Evolutionary conservation across 345 rosid species (phyloP).

Genomic region (Brassica juncea): DNA sequence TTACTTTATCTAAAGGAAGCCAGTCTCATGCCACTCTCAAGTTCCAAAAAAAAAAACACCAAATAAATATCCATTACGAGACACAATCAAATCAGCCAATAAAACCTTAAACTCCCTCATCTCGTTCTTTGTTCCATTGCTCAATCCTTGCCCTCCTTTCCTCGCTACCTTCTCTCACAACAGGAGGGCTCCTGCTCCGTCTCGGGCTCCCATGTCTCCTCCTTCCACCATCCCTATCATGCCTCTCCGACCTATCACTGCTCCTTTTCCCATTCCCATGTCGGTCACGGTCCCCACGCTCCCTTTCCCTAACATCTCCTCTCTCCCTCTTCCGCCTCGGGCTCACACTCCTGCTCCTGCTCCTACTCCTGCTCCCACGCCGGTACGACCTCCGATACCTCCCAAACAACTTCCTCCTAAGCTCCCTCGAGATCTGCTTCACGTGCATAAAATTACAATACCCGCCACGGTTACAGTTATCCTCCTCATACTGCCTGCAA

Average conservation of each 20-base stretch:
- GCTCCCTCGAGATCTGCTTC: slow-evolving; percentile 75
- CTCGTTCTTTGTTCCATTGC: slow-evolving; percentile 88
- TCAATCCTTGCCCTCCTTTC: slow-evolving; percentile 87
- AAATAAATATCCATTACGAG: slow-evolving; percentile 30
- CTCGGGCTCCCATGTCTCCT: slow-evolving; percentile 58
- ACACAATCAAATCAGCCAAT: not conserved
- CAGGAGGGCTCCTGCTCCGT: slow-evolving; percentile 77
- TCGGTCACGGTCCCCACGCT: slow-evolving; percentile 38
- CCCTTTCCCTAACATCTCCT: slow-evolving; percentile 40
- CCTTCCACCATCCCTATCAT: slow-evolving; percentile 50
- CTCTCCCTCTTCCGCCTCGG: slow-evolving; percentile 51
- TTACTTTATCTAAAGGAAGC: slow-evolving; percentile 14
- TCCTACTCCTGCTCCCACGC: slow-evolving; percentile 64
- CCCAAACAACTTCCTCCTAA: slow-evolving; percentile 73
- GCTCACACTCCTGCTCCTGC: slow-evolving; percentile 54
- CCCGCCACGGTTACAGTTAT: slow-evolving; percentile 88
- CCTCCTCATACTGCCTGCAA: slow-evolving; percentile 80
- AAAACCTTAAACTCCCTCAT: slow-evolving; percentile 32
- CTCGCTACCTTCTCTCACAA: slow-evolving; percentile 77
- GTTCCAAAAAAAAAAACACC: slow-evolving; percentile 14
- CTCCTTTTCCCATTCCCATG: slow-evolving; percentile 42
- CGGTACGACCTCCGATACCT: slow-evolving; percentile 52
- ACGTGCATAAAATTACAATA: slow-evolving; percentile 94
- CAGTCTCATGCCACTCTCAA: slow-evolving; percentile 26
- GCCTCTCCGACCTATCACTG: slow-evolving; percentile 45